These are phyloP conservation scores for Aureococcus anophagefferens DNA, from an alignment of 108 stramenopile species.

Conservation along the genomic window DNA sequence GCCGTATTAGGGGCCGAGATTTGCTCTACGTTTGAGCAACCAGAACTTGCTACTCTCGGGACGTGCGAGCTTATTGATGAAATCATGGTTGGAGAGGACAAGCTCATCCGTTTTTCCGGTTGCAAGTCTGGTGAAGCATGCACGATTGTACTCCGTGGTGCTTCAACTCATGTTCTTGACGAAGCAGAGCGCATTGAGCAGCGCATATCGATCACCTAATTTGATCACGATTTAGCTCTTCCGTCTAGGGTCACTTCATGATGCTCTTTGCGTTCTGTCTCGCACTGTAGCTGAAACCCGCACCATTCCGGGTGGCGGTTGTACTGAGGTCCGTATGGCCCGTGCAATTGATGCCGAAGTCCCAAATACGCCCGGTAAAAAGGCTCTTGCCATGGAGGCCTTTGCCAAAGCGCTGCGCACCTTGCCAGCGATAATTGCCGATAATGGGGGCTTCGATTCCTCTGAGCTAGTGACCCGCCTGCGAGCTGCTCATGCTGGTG, in stretches of 20 bases:
- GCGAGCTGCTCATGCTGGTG: constrained; percentile 78
- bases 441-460: constrained; percentile 98
- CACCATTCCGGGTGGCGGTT: constrained; percentile 91
- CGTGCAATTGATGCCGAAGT: constrained; percentile 73
- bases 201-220: background rate
- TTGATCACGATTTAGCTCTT: background rate
- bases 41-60: constrained; percentile 85
- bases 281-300: constrained; percentile 89
- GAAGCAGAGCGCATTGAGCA: constrained; percentile 71
- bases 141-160: constrained; percentile 92
- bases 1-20: constrained; percentile 94
- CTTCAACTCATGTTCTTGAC: constrained; percentile 85
- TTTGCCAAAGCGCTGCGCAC: constrained; percentile 88
- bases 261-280: constrained; percentile 87
- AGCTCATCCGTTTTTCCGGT: constrained; percentile 82
- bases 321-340: constrained; percentile 78
- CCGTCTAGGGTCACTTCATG: constrained; percentile 89
- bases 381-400: constrained; percentile 93
- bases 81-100: constrained; percentile 97
- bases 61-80: constrained; percentile 67
- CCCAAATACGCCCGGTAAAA: constrained; percentile 85
- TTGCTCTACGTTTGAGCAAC: constrained; percentile 92
- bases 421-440: constrained; percentile 93
- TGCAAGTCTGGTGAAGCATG: constrained; percentile 90
- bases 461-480: constrained; percentile 90